Base-by-base conservation (phyloP, 78 protist genomes). In the Dictyostelium citrinum region DNA sequence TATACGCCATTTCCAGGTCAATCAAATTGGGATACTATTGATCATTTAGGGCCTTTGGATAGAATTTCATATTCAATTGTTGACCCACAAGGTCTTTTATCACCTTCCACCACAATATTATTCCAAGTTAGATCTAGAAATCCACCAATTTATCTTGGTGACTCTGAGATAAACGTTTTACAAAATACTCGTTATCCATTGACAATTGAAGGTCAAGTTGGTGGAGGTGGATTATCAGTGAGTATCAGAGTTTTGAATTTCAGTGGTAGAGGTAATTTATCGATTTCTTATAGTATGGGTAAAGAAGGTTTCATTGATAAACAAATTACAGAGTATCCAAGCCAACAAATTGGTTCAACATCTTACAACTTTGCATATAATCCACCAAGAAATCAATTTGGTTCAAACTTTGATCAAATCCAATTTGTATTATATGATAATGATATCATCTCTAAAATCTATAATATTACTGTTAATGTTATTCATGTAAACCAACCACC, bases 321-420 rank as follows among this genome's bases (percentile, higher is more conserved):
- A 1, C 29, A 0, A 7, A 24, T 5, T 49, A 64, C 31, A 37
- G 33, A 70, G 27, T 81, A 60, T 6, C 77, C 77, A 81, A 22
- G 8, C 14, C 27, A 39, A 9, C 49, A 55, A 22, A 7, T 6
- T 5, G 27, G 82, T 31, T 17, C 33, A 22, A 45, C 75, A 39
- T 10, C 39, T 5, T 55, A 10, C 39, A 31, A 29, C 9, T 55
- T 91, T 61, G 46, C 51, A 3, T 77, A 90, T 79, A 51, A 16
- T 1, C 90, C 91, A 85, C 77, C 77, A 6, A 43, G 58, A 64
- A 35, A 82, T 24, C 27, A 11, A 22, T 45, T 72, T 49, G 95
- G 95, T 41, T 27, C 70, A 17, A 20, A 12, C 24, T 55, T 58
- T 9, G 31, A 41, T 10, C 37, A 11, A 20, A n/a, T 82, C 5